Base-by-base conservation (phyloP, 148 eudicot species). In the Rhododendron ovatum region DNA sequence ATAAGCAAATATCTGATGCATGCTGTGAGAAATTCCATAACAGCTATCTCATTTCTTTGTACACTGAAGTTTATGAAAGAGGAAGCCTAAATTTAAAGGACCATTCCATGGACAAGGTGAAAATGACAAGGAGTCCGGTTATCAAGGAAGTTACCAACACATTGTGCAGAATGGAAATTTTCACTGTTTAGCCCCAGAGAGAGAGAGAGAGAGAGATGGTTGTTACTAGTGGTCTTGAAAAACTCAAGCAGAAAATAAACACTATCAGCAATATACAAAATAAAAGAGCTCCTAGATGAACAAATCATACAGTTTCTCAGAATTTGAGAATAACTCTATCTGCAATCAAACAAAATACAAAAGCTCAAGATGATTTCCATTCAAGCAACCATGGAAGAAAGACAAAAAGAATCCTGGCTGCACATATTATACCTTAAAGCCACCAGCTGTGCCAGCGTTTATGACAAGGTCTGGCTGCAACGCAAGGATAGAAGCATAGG, bases 381-480 rank as follows among this genome's bases (percentile, higher is more conserved):
- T 71, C 43, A 51, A 28, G 37, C 28, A 71, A 24, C 4, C 39
- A 75, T 7, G n/a, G 33, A 22, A 86, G 35, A 20, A 73, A 65
- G 22, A 83, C 17, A 33, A 78, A 75, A 71, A 82, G 15, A 65
- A 79, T 30, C n/a, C 45, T 14, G 20, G 63, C 43, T 18, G 67
- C 39, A 75, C 4, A n/a, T n/a, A 85, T 55, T 59, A 55, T 92
- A 97, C 99, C 96, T 94, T 92, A 86, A 97, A 95, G 65, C 98
- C 99, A 88, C 99, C 99, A 90, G 96, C 93, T 75, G 99, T 97
- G 84, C 99, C 99, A 15, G 99, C 99, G 93, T 95, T 95, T 86
- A 97, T 95, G 85, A 97, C 89, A 85, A 97, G 98, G 87, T 97
- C 99, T n/a, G 99, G 98, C 88, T 95, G 81, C 87, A 97, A 85